phyloP scores from a whole-genome alignment of 116 monocot species.

The Thalassia testudinum region DNA sequence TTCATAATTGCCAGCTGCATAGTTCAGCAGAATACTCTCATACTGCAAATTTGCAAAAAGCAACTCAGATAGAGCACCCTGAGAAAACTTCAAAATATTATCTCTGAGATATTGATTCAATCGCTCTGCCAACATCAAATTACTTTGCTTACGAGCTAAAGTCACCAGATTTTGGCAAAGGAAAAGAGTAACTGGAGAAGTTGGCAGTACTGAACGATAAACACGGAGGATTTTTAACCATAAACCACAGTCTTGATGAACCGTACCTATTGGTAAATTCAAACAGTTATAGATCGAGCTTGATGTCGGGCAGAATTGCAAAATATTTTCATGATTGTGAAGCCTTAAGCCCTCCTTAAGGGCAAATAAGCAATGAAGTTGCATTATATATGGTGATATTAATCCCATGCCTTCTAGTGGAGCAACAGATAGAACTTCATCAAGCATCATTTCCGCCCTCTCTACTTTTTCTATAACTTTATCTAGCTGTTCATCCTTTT shows the following conservation, averaged over 20 bases:
- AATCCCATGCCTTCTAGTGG: slow-evolving; percentile 64
- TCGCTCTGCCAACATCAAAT: slow-evolving; percentile 72
- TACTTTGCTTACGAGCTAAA: slow-evolving; percentile 80
- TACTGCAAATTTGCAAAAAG: slow-evolving; percentile 44
- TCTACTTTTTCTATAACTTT: slow-evolving; percentile 32
- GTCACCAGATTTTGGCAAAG: slow-evolving; percentile 50
- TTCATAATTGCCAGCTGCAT: slow-evolving; percentile 57
- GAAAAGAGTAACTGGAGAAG: slow-evolving; percentile 39
- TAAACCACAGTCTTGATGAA: slow-evolving; percentile 68
- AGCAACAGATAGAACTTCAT: slow-evolving; percentile 64
- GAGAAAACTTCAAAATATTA: slow-evolving; percentile 15
- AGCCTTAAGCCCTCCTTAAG: slow-evolving; percentile 42
- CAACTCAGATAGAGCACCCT: slow-evolving; percentile 19
- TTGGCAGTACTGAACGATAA: slow-evolving; percentile 44
- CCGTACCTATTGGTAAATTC: slow-evolving; percentile 37
- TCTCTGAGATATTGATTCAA: slow-evolving; percentile 47
- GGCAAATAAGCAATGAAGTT: slow-evolving; percentile 71
- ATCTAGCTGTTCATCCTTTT: slow-evolving; percentile 21
- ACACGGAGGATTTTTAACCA: slow-evolving; percentile 83
- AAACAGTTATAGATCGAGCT: slow-evolving; percentile 36
- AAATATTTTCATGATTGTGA: slow-evolving; percentile 11
- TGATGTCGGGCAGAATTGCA: slow-evolving; percentile 15
- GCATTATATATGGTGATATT: slow-evolving; percentile 44
- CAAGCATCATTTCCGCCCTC: slow-evolving; percentile 66
- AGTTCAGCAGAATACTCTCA: slow-evolving; percentile 55